Conservation (phyloP, 2,329 filamentous ascomycete species). For the Neonectria hederae region DNA sequence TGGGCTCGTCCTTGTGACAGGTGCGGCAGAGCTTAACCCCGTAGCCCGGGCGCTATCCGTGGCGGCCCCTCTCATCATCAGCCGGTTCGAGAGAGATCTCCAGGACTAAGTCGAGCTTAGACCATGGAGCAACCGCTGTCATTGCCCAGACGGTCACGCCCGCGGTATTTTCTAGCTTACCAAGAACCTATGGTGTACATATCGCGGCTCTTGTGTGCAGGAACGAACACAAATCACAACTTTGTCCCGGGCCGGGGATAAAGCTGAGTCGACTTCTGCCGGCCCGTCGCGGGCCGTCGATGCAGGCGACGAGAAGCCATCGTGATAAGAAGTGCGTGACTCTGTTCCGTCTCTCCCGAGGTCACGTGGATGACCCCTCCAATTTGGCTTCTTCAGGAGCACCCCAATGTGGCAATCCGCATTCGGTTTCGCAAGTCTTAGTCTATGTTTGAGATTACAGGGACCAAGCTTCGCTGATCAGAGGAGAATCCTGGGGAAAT, state of each 20-base stretch:
- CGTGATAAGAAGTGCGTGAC: constrained; percentile 3
- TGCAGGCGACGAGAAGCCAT: neutral
- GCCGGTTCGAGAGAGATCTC: constrained; percentile 12
- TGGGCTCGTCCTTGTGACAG: constrained; percentile 34
- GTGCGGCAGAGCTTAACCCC: constrained; percentile 35
- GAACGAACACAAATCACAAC: neutral
- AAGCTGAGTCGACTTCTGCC: neutral
- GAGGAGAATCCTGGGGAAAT: constrained; percentile 20
- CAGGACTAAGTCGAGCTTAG: constrained; percentile 7
- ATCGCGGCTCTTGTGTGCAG: neutral
- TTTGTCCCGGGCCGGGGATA: neutral
- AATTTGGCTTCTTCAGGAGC: neutral
- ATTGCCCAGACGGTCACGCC: constrained; percentile 1
- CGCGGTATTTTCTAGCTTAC: constrained; percentile 16
- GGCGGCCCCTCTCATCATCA: constrained; percentile 11
- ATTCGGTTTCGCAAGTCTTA: neutral
- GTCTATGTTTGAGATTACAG: neutral
- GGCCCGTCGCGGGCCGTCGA: neutral
- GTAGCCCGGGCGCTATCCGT: constrained; percentile 9
- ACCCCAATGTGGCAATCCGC: neutral
- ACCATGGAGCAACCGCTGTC: constrained; percentile 7
- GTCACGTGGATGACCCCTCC: neutral
- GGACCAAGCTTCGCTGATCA: constrained; percentile 4
- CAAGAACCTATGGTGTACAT: neutral
- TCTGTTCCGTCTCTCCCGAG: neutral